Evolutionary conservation across 2,329 filamentous ascomycete species (phyloP).

Genomic region (Botrytis pseudocinerea): DNA sequence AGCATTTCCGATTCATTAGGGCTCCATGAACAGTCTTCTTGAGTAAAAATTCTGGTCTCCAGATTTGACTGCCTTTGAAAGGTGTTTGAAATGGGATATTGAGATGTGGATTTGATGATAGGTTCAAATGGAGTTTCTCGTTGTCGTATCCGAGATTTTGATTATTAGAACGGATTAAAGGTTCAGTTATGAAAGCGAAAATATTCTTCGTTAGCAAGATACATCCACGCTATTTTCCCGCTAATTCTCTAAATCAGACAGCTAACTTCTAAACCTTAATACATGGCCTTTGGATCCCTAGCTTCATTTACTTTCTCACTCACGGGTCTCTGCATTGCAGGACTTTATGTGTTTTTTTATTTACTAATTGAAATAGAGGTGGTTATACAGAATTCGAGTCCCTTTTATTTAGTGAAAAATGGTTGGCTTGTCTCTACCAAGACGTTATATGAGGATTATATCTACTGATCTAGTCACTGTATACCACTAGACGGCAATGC

Average conservation of each 20-base stretch:
- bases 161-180: not conserved
- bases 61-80: not conserved
- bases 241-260: not conserved
- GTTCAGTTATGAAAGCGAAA: not conserved
- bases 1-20: not conserved
- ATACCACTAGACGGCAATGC: too few species aligned
- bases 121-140: not conserved
- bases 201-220: not conserved
- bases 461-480: too few species aligned
- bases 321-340: not conserved
- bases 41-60: rapidly evolving
- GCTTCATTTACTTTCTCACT: too few species aligned
- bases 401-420: not conserved
- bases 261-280: not conserved
- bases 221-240: rapidly evolving
- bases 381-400: not conserved
- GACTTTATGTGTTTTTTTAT: too few species aligned
- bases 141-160: not conserved
- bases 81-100: rapidly evolving
- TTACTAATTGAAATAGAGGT: rapidly evolving
- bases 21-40: not conserved
- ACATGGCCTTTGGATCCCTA: not conserved
- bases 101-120: not conserved
- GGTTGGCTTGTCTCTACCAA: rapidly evolving
- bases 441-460: too few species aligned